Conservation (phyloP, 805 yeast species). For the Ogataea pini region DNA sequence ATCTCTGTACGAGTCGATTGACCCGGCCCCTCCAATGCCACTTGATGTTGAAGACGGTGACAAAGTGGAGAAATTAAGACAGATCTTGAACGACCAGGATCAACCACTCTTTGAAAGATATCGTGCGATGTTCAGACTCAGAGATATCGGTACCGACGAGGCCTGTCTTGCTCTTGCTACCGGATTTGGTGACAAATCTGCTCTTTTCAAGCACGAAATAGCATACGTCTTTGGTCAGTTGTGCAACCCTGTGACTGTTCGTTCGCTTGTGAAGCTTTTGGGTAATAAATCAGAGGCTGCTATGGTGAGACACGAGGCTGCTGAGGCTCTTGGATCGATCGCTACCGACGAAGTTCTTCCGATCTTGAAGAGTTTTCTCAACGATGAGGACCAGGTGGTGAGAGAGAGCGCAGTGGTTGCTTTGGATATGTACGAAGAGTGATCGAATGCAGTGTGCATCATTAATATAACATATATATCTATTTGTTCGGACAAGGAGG, state of each 20-base stretch:
- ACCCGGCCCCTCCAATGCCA: conserved; percentile 98
- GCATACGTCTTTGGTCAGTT: conserved; percentile 98
- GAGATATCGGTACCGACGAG: conserved; percentile 92
- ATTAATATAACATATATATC: conserved; percentile 2
- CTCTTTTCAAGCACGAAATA: conserved; percentile 94
- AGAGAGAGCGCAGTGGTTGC: conserved; percentile 97
- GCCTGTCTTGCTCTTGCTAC: conserved; percentile 90
- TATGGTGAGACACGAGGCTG: conserved; percentile 99
- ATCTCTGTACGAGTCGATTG: conserved; percentile 83
- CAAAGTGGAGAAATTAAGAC: conserved; percentile 64
- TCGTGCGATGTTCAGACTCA: conserved; percentile 96
- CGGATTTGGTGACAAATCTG: conserved; percentile 88
- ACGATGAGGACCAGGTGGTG: conserved; percentile 85
- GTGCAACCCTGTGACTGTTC: conserved; percentile 90
- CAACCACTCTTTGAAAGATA: conserved; percentile 89
- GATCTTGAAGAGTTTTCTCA: conserved; percentile 72
- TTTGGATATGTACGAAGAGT: conserved; percentile 96
- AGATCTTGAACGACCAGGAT: conserved; percentile 70
- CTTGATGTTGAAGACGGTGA: conserved; percentile 45
- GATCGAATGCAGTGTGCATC: conserved; percentile 1
- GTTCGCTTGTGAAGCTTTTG: conserved; percentile 79
- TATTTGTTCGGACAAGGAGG: conserved; percentile 1
- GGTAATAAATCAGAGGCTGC: conserved; percentile 82
- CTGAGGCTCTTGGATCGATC: conserved; percentile 96
- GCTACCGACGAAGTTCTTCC: conserved; percentile 96